Evolutionary conservation across 108 stramenopile species (phyloP).

Genomic region (Skeletonema costatum): DNA sequence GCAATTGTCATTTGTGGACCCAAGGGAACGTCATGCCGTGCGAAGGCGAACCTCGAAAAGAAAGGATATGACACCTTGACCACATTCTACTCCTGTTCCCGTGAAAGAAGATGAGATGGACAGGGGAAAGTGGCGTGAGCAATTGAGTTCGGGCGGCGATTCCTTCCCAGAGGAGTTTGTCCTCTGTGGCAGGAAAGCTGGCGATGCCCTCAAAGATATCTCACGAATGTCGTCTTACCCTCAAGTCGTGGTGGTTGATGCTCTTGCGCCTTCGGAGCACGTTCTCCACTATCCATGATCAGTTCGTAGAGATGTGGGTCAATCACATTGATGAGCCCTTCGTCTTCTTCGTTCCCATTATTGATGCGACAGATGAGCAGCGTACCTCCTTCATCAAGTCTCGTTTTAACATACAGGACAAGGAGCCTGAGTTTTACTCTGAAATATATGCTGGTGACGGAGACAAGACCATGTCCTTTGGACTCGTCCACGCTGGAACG

Average conservation of each 20-base stretch:
- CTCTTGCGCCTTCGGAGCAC: too few relatives aligned
- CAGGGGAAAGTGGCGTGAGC: constrained; percentile 34
- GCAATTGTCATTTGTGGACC: constrained; percentile 30
- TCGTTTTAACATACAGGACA: constrained; percentile 22
- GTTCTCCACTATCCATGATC: not conserved
- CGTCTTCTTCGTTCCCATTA: constrained; percentile 34
- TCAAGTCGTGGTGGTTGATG: too few relatives aligned
- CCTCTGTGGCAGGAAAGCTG: too few relatives aligned
- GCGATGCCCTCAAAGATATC: too few relatives aligned
- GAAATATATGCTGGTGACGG: constrained; percentile 44
- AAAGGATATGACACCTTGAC: constrained; percentile 22
- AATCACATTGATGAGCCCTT: constrained; percentile 20
- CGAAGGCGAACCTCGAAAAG: constrained; percentile 26
- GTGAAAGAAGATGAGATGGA: constrained; percentile 21
- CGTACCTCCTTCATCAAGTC: constrained; percentile 40
- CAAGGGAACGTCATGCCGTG: constrained; percentile 28
- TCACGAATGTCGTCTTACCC: too few relatives aligned
- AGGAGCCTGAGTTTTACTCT: constrained; percentile 38
- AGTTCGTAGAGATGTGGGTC: constrained; percentile 12
- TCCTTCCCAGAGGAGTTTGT: not conserved
- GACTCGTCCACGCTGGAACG: constrained; percentile 17
- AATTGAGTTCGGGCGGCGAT: constrained; percentile 2
- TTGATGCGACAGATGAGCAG: constrained; percentile 24
- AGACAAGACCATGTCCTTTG: constrained; percentile 47
- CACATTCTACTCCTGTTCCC: constrained; percentile 31